phyloP scores from a whole-genome alignment of 2,329 filamentous ascomycete genomes.

The Pseudogymnoascus sp. region DNA sequence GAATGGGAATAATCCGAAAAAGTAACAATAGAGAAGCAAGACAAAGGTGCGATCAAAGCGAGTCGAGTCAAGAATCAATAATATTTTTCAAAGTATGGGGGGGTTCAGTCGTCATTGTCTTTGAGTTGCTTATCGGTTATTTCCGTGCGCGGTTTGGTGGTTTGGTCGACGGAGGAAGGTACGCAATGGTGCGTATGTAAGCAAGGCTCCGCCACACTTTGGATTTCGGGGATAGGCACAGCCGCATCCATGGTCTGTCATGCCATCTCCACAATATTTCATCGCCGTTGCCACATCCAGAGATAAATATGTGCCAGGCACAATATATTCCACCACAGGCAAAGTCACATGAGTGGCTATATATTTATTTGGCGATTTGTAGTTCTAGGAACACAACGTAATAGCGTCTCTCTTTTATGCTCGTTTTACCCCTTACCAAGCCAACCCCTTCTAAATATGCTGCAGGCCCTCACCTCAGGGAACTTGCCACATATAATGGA shows the following conservation, averaged over 20 bases:
- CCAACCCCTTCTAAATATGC: not conserved
- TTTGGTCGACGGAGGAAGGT: not conserved
- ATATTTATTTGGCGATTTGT: not conserved
- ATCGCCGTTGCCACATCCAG: not conserved
- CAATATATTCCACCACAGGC: not conserved
- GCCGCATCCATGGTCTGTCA: not conserved
- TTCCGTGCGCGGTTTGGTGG: constrained; percentile 1
- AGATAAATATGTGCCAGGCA: not conserved
- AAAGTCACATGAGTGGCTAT: not conserved
- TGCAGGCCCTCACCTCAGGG: not conserved
- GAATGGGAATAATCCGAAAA: constrained; percentile 1
- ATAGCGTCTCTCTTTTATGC: not conserved
- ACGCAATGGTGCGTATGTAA: constrained; percentile 6
- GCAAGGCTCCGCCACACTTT: constrained; percentile 7
- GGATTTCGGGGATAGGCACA: not conserved
- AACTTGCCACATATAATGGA: not conserved
- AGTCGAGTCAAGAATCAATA: constrained; percentile 6
- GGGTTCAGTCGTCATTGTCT: constrained; percentile 5
- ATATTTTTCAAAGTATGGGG: constrained; percentile 7
- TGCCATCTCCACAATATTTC: not conserved
- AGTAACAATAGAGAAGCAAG: not conserved
- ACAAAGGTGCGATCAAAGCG: constrained; percentile 1
- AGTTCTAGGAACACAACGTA: not conserved
- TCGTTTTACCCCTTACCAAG: not conserved
- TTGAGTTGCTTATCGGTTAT: constrained; percentile 6